Evolutionary conservation across 257 asterid species (phyloP), one percentile per base, ranked within the genome.

Genomic region (Nicotiana tabacum): DNA sequence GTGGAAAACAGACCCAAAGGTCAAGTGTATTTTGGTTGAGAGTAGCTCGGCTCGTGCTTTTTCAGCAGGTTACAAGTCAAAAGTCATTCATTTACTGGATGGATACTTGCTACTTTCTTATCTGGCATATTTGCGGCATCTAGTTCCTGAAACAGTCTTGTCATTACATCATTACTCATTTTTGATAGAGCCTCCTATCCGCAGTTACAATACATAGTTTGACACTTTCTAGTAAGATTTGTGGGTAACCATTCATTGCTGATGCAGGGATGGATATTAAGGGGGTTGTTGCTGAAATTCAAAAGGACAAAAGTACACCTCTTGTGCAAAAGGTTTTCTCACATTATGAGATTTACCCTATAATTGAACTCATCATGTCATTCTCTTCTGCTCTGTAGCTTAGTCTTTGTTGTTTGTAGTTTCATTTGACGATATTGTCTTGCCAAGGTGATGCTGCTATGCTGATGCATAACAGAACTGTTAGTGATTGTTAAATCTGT

Each of bases 211-310:
- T 68, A 12, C 55, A 6, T 37, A 18, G 77, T 69, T 35, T 37
- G 32, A 37, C 56, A 69, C 18, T 32, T n/a, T 69, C 77, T 69
- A 10, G 69, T 62, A 82, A 83, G 90, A 85, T 83, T 80, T 88
- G 89, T 89, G 91, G 90, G 89, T 89, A 85, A 86, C 88, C 85
- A 72, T 84, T 88, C 83, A 84, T 88, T 90, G 83, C 86, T 72
- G 86, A 89, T 92, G 99, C 98, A 95, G 99, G 98, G 77, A 92
- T 95, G 99, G 99, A 95, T 93, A 93, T 95, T 92, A 95, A 95
- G 90, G 97, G 97, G 81, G 94, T 95, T 89, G 99, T 91, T 86
- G 95, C 97, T 69, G 97, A 94, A 92, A 91, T 95, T 84, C 98
- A 85, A 83, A 93, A 91, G 93, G 97, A 93, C 92, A 91, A 92